A percentile compares a stretch with the other conserved stretches of the same genome.
phyloP scores from a whole-genome alignment of 305 asterid genomes.

The Fraxinus xanthoxyloides region DNA sequence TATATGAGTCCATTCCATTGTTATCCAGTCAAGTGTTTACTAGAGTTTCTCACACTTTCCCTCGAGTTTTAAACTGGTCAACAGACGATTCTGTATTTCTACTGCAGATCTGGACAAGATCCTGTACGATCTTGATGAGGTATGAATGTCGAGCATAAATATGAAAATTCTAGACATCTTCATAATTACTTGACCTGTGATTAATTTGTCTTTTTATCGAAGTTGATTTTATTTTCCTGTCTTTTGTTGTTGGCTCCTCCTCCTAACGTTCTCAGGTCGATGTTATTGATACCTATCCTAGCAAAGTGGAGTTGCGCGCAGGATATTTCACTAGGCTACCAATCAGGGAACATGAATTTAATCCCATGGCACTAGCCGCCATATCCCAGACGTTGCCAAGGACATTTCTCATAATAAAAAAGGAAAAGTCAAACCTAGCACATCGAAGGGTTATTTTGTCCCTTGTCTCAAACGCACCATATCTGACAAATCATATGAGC shows the following conservation, averaged over 20 bases:
- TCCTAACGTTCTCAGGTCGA: not conserved
- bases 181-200: no score
- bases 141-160: not conserved
- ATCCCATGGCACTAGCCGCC: not conserved
- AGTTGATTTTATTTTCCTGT: not conserved
- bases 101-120: no score
- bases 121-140: not conserved
- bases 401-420: not conserved
- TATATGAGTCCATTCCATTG: no score
- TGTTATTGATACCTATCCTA: not conserved
- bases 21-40: no score
- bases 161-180: not conserved
- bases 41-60: no score
- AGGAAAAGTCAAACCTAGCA: not conserved
- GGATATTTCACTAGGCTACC: not conserved
- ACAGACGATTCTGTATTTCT: no score
- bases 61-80: no score
- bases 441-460: not conserved
- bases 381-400: not conserved
- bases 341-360: not conserved
- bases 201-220: not conserved
- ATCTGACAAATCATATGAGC: not conserved
- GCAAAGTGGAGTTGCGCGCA: not conserved
- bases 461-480: not conserved
- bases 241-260: no score